Percentiles rank a stretch among this genome's conserved stretches.
These are phyloP conservation scores for Fusarium algeriense DNA, from an alignment of 2,329 filamentous ascomycete species.

Conservation along the genomic window DNA sequence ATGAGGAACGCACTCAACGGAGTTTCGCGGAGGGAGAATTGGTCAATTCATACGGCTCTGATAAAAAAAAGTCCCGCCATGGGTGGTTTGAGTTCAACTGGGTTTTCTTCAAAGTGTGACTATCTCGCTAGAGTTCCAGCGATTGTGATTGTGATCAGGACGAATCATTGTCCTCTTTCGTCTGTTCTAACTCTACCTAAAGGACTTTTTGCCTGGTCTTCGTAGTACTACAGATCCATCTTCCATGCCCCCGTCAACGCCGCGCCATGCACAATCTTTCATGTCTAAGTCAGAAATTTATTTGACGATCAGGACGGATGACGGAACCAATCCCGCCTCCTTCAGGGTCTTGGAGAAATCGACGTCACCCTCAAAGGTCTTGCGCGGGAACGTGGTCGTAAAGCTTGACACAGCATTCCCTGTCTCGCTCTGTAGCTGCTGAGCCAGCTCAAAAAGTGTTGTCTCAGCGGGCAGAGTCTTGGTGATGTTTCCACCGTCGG, in stretches of 20 bases:
- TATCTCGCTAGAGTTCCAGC: constrained; percentile 7
- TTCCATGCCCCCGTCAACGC: constrained; percentile 33
- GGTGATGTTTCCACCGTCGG: constrained; percentile 76
- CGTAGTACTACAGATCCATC: constrained; percentile 3
- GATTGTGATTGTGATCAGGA: constrained; percentile 5
- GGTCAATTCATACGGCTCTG: constrained; percentile 55
- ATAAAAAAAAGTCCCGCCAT: constrained; percentile 54
- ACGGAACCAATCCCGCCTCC: constrained; percentile 90
- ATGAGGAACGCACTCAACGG: constrained; percentile 59
- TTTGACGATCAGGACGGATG: constrained; percentile 85
- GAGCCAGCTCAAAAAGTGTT: constrained; percentile 91
- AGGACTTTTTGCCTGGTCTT: constrained; percentile 1
- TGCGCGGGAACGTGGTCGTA: constrained; percentile 86
- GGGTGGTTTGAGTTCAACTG: constrained; percentile 48
- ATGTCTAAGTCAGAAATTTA: constrained; percentile 48
- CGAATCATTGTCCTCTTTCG: constrained; percentile 2
- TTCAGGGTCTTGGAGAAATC: constrained; percentile 94
- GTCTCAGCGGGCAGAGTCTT: constrained; percentile 92
- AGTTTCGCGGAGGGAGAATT: constrained; percentile 55
- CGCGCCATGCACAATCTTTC: constrained; percentile 37
- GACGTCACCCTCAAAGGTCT: constrained; percentile 75
- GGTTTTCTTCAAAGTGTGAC: constrained; percentile 29
- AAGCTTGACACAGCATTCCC: constrained; percentile 81
- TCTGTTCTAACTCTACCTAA: constrained; percentile 28
- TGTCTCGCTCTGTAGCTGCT: constrained; percentile 78